These are phyloP conservation scores for Saksenaea vasiformis DNA, from an alignment of 371 early-diverging fungal species.

Conservation along the genomic window DNA sequence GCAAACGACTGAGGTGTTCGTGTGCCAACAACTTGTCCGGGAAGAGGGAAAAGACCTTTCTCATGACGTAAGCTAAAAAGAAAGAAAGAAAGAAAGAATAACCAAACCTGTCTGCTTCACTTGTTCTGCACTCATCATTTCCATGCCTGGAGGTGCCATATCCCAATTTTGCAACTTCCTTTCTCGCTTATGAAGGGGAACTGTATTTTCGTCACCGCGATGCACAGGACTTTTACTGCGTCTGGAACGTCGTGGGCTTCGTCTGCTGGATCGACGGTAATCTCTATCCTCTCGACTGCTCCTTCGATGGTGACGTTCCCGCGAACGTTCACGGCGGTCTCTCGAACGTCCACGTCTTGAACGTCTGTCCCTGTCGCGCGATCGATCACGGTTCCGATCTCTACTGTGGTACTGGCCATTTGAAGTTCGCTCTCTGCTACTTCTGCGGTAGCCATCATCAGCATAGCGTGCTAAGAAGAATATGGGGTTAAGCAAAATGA, in stretches of 20 bases:
- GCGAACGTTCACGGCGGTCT: conserved; percentile 44
- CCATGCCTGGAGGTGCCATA: conserved; percentile 90
- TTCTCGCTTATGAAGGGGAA: conserved; percentile 80
- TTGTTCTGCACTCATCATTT: conserved; percentile 84
- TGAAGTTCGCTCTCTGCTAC: not conserved
- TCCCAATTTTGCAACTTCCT: conserved; percentile 93
- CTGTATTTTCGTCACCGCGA: conserved; percentile 53
- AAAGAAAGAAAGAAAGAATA: not conserved
- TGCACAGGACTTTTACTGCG: conserved; percentile 19
- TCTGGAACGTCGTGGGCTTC: not conserved
- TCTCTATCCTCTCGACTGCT: conserved; percentile 25
- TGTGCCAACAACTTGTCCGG: conserved; percentile 79
- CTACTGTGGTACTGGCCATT: conserved; percentile 1
- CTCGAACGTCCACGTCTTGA: conserved; percentile 34
- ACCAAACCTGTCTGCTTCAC: conserved; percentile 86
- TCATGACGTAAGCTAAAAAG: not conserved
- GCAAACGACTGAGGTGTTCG: conserved; percentile 62
- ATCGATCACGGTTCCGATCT: conserved; percentile 26
- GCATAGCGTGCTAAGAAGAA: not conserved
- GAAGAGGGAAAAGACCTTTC: conserved; percentile 86
- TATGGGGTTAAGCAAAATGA: not conserved
- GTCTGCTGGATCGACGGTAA: conserved; percentile 31
- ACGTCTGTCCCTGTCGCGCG: conserved; percentile 31
- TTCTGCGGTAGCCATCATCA: not conserved
- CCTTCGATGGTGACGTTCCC: conserved; percentile 32